Evolutionary conservation across 208 protist genomes (phyloP).

Genomic region (Leishmania braziliensis): DNA sequence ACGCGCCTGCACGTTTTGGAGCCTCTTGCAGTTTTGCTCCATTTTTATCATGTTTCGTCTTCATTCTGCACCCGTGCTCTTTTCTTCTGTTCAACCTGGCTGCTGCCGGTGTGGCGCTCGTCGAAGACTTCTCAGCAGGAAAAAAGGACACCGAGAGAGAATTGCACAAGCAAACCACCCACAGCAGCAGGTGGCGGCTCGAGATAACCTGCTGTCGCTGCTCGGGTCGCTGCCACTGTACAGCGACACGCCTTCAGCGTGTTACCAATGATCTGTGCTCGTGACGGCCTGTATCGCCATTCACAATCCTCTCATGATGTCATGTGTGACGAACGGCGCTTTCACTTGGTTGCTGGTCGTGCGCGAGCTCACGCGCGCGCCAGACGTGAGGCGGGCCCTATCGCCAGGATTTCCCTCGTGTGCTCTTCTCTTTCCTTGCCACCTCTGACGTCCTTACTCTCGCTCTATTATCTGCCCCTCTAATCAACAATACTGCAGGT

Average conservation of each 20-base stretch:
- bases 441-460: not conserved
- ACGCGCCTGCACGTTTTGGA: not conserved
- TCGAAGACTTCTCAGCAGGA: not conserved
- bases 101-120: no score
- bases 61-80: not conserved
- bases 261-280: not conserved
- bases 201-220: not conserved
- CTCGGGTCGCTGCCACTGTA: not conserved
- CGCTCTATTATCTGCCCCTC: not conserved
- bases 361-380: not conserved
- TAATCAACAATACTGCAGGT: not conserved
- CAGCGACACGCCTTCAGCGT: not conserved
- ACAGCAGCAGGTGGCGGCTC: not conserved
- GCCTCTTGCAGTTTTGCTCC: no score
- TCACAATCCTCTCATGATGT: not conserved
- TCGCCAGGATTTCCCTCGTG: not conserved
- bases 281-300: not conserved
- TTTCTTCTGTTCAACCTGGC: not conserved
- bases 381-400: not conserved
- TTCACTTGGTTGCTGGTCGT: not conserved
- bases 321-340: not conserved
- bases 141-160: not conserved
- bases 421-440: not conserved
- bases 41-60: not conserved
- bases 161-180: not conserved